Conservation (phyloP, 2,329 filamentous ascomycete genomes). For the Cercospora sp. region DNA sequence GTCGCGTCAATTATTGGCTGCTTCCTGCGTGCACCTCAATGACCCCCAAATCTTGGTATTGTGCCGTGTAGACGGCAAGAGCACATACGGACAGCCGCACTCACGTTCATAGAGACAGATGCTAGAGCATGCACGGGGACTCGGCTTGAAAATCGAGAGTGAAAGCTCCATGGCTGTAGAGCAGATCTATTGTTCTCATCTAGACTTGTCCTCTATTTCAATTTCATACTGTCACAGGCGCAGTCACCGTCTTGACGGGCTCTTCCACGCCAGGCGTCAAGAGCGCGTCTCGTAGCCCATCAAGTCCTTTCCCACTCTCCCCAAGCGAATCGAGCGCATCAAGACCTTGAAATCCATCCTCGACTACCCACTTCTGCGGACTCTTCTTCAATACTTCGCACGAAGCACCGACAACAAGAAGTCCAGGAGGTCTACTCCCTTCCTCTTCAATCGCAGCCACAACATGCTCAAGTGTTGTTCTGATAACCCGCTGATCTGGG, state of each 20-base stretch:
- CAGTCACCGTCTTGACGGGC: slow-evolving; percentile 1
- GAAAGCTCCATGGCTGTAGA: background rate
- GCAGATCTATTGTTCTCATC: background rate
- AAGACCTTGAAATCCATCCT: slow-evolving; percentile 80
- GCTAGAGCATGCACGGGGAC: no score
- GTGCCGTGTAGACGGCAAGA: background rate
- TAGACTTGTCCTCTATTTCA: background rate
- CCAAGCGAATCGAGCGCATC: slow-evolving; percentile 52
- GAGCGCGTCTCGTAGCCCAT: slow-evolving; percentile 34
- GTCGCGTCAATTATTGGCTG: background rate
- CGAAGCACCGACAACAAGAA: slow-evolving; percentile 80
- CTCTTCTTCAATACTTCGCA: slow-evolving; percentile 73
- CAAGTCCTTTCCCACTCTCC: slow-evolving; percentile 33
- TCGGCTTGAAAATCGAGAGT: no score
- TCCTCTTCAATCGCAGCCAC: slow-evolving; percentile 82
- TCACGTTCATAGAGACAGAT: background rate
- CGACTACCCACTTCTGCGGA: slow-evolving; percentile 73
- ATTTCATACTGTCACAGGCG: slow-evolving; percentile 5
- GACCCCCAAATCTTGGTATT: background rate
- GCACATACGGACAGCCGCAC: background rate
- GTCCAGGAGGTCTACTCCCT: slow-evolving; percentile 82
- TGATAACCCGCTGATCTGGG: slow-evolving; percentile 87
- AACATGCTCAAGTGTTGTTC: slow-evolving; percentile 79
- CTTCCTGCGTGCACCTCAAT: background rate
- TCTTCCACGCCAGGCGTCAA: slow-evolving; percentile 29